These are phyloP conservation scores for Rhizophora apiculata DNA, from an alignment of 345 rosid species.

Conservation along the genomic window DNA sequence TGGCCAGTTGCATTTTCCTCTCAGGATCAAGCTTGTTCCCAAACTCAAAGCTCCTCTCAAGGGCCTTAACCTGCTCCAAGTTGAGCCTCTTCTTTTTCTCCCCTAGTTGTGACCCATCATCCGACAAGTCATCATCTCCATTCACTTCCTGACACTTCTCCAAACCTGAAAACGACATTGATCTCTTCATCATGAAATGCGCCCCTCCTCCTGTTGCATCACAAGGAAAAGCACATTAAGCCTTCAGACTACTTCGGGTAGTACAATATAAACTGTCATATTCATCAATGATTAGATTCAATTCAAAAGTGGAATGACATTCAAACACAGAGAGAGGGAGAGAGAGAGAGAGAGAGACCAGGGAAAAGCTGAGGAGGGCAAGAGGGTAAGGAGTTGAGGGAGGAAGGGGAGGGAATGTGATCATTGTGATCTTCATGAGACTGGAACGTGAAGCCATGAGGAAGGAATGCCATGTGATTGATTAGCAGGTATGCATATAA, in stretches of 20 bases:
- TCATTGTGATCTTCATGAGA: slow-evolving; percentile 50
- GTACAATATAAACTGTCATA: not conserved
- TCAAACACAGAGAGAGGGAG: not conserved
- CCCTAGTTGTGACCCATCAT: slow-evolving; percentile 46
- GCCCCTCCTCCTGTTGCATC: slow-evolving; percentile 42
- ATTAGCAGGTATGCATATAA: slow-evolving; percentile 4
- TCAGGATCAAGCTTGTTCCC: slow-evolving; percentile 41
- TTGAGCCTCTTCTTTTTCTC: slow-evolving; percentile 39
- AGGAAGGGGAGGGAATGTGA: slow-evolving; percentile 57
- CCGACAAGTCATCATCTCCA: slow-evolving; percentile 70
- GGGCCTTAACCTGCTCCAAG: slow-evolving; percentile 36
- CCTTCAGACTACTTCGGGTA: no score
- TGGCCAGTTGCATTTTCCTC: slow-evolving; percentile 35
- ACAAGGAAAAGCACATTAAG: slow-evolving; percentile 2
- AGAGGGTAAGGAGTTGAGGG: slow-evolving; percentile 51
- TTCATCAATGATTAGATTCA: no score
- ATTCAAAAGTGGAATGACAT: not conserved
- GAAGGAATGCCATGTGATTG: slow-evolving; percentile 63
- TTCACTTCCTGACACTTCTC: slow-evolving; percentile 49
- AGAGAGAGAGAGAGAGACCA: slow-evolving; percentile 32
- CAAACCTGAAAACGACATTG: slow-evolving; percentile 65
- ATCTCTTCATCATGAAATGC: slow-evolving; percentile 71
- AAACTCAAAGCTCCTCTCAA: slow-evolving; percentile 34
- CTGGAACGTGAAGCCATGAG: slow-evolving; percentile 61
- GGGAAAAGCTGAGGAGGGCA: slow-evolving; percentile 72